phyloP scores from a whole-genome alignment of 2,329 filamentous ascomycete species.

The Drechslera avenae region DNA sequence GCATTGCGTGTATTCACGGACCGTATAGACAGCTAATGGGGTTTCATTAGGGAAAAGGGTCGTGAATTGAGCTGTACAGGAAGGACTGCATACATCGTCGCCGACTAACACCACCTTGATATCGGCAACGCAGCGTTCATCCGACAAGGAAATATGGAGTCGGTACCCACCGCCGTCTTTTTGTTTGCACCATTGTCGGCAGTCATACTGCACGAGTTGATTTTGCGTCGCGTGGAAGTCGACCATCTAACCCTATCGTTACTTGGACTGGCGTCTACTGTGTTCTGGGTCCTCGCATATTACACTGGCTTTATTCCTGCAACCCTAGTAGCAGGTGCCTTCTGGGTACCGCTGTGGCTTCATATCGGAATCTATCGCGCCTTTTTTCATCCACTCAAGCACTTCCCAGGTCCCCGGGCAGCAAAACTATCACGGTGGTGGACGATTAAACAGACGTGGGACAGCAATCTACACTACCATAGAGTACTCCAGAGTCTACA shows the following conservation, averaged over 20 bases:
- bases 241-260: constrained; percentile 23
- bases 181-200: constrained; percentile 15
- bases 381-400: constrained; percentile 31
- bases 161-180: constrained; percentile 6
- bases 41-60: neutral
- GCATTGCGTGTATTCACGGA: neutral
- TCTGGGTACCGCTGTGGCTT: constrained; percentile 26
- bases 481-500: constrained; percentile 27
- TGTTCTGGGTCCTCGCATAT: constrained; percentile 17
- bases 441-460: constrained; percentile 23
- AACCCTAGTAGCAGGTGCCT: constrained; percentile 14
- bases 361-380: constrained; percentile 30
- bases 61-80: neutral
- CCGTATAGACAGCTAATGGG: neutral
- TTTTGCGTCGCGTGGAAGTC: constrained; percentile 24
- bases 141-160: constrained; percentile 10
- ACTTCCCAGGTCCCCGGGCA: constrained; percentile 28
- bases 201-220: constrained; percentile 19
- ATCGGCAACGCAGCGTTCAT: neutral
- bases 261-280: constrained; percentile 11
- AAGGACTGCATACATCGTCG: neutral
- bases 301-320: constrained; percentile 13
- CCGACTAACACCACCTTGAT: neutral
- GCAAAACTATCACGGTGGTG: constrained; percentile 34
- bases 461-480: constrained; percentile 23